These are phyloP conservation scores for Suhomyces maxii DNA, from an alignment of 1,139 yeast genomes.

Conservation along the genomic window DNA sequence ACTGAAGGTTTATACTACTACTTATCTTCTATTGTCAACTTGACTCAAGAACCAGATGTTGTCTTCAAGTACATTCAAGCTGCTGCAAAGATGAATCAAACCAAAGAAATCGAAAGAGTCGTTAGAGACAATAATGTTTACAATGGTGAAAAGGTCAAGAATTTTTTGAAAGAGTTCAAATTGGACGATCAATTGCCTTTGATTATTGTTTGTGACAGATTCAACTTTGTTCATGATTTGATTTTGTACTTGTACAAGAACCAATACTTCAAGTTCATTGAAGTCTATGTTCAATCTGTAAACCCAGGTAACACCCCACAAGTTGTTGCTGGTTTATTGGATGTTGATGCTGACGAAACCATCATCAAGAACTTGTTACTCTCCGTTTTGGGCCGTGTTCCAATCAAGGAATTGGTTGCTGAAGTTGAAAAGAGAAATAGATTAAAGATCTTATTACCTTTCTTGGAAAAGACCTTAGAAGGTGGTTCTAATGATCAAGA, in stretches of 20 bases:
- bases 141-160: slow-evolving; percentile 96
- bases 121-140: slow-evolving; percentile 93
- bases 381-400: slow-evolving; percentile 93
- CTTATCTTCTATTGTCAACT: slow-evolving; percentile 87
- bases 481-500: slow-evolving; percentile 91
- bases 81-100: slow-evolving; percentile 87
- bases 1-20: slow-evolving; percentile 93
- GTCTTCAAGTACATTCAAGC: slow-evolving; percentile 95
- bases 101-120: slow-evolving; percentile 91
- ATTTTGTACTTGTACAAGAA: slow-evolving; percentile 91
- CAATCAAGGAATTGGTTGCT: slow-evolving; percentile 81
- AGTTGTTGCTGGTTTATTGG: slow-evolving; percentile 92
- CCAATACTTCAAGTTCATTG: slow-evolving; percentile 92
- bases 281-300: slow-evolving; percentile 95
- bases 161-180: slow-evolving; percentile 90
- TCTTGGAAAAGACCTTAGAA: slow-evolving; percentile 83
- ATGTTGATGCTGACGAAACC: slow-evolving; percentile 93
- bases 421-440: slow-evolving; percentile 98
- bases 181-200: slow-evolving; percentile 95
- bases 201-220: slow-evolving; percentile 94
- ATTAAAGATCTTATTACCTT: slow-evolving; percentile 86
- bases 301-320: slow-evolving; percentile 95
- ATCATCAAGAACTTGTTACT: slow-evolving; percentile 78
- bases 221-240: slow-evolving; percentile 88
- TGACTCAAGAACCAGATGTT: slow-evolving; percentile 92